Conservation (phyloP, 495 filamentous ascomycete species). For the Penicillium lividum region DNA sequence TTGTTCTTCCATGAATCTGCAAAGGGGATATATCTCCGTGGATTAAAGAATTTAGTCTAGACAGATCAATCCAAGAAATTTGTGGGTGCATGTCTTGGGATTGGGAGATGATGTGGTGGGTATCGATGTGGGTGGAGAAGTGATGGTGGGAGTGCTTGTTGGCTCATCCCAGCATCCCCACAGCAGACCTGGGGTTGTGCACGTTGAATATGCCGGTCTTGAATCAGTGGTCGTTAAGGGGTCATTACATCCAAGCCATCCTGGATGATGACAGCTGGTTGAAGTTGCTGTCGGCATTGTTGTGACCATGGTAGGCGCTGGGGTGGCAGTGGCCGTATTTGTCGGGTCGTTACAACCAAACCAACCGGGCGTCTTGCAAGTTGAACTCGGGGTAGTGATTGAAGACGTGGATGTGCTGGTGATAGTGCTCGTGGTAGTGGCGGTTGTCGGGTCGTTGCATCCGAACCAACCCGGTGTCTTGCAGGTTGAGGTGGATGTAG, state of each 20-base stretch:
- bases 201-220: neutral
- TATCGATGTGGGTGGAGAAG: neutral
- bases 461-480: slow-evolving; percentile 75
- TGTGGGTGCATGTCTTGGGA: slow-evolving; percentile 1
- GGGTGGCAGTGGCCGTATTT: neutral
- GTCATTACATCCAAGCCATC: slow-evolving; percentile 21
- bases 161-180: slow-evolving; percentile 8
- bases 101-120: neutral
- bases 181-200: neutral
- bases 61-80: neutral
- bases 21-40: neutral
- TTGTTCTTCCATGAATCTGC: neutral
- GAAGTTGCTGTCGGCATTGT: slow-evolving; percentile 5
- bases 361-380: slow-evolving; percentile 8
- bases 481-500: slow-evolving; percentile 74
- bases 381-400: neutral
- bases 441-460: slow-evolving; percentile 49
- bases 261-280: slow-evolving; percentile 15
- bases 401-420: slow-evolving; percentile 3
- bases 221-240: neutral
- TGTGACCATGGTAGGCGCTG: slow-evolving; percentile 5
- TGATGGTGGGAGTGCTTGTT: neutral
- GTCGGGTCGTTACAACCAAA: slow-evolving; percentile 8
- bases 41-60: neutral
- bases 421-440: slow-evolving; percentile 10